Evolutionary conservation across 345 rosid genomes (phyloP), one percentile per base, ranked within the genome.

Genomic region (Lepidium sativum): DNA sequence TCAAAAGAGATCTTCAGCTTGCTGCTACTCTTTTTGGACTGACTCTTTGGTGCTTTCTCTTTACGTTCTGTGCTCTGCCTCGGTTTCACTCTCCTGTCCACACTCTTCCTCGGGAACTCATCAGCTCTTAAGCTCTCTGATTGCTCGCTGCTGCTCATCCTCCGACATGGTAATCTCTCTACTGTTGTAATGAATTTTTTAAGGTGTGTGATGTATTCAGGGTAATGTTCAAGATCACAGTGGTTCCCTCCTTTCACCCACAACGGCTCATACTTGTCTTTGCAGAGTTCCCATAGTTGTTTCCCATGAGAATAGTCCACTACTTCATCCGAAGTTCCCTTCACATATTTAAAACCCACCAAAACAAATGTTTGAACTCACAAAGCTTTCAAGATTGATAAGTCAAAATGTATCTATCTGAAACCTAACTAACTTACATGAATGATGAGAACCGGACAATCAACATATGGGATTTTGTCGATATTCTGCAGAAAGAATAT

Each of bases 241-340:
- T 94, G 97, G 75, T 83, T 90, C 41, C 97, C 99, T 64, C 96
- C 96, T 83, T 90, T 81, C 27, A 94, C 77, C 99, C 99, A 94
- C 6, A 94, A 76, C 11, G 97, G 99, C 73, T 94, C 97, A 9
- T 86, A 87, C 79, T 94, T 90, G 72, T 87, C 96, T 77, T 82
- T 83, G 60, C 97, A 94, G n/a, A 87, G 78, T 60, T 94, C 96
- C 99, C 97, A 94, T 3, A 94, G 92, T 55, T 87, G 97, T 80
- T 88, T 94, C 33, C 99, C 97, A 34, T 94, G 99, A 27, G 92
- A 86, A 60, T 81, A 94, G 67, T 90, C 96, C 8, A 94, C 97
- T 27, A 90, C 92, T 79, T 90, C 95, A 80, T 94, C 97, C 21
- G 95, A 76, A 59, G 97, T 92, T 74, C 99, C 98, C 98, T 89